Evolutionary conservation across 116 monocot species (phyloP), one percentile per base, ranked within the genome.

Genomic region (Zostera marina): DNA sequence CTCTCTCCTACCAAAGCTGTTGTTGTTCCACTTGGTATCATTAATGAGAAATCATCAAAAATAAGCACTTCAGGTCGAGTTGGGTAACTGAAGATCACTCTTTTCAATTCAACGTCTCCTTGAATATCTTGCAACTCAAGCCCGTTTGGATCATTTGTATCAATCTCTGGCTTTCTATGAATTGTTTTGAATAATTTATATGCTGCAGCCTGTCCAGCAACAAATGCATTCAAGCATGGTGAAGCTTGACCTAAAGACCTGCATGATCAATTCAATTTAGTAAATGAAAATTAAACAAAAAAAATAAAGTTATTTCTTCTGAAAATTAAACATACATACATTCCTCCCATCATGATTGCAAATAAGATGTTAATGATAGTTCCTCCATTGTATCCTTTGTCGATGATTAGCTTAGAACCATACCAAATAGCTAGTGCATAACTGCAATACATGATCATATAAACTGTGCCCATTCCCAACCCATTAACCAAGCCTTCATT

Each of bases 1-100:
- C 85, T 85, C 61, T 78, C 75, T 54, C 85, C 85, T 10, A 85
- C 85, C 40, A 85, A 53, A 19, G 85, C 85, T 63, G 65, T 66
- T 3, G 81, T 81, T 47, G 70, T 72, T 4, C 81, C 77, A 24
- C 74, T 77, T 6, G 77, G 73, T 43, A 78, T 73, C 47, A 21
- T 16, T 54, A 85, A 63, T 16, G 85, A 81, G 64, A 85, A 78
- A 1, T 68, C 75, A 58, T 72, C 51, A 52, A 85, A 85, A 44
- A 85, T 73, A 42, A 59, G 38, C 41, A 75, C 72, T 1, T 78
- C 77, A 5, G 80, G 77, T 42, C 85, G 68, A 0, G 81, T 59
- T 0, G 81, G 85, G 60, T 85, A 85, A 53, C 81, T 75, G 72
- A 85, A 85, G 53, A 56, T 51, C 8, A 85, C 68, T 59, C 78